A percentile compares a stretch with the other conserved stretches of the same genome.
Evolutionary conservation across 73 alveolate genomes (phyloP).

Genomic region (Paramecium sexaurelia): DNA sequence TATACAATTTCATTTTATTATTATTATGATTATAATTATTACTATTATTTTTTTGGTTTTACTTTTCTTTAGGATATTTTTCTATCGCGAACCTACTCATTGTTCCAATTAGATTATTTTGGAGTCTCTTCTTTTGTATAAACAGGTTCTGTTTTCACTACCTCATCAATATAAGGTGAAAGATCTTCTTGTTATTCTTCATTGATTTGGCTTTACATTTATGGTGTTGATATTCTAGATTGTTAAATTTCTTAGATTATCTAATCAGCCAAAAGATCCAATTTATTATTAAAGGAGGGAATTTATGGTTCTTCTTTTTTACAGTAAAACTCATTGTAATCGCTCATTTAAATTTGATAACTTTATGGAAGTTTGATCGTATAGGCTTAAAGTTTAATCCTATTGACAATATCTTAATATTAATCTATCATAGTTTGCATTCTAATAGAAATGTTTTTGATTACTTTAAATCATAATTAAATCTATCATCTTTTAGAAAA

Average conservation of each 20-base stretch:
- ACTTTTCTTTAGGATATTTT: background rate
- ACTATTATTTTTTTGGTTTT: background rate
- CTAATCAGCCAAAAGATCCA: background rate
- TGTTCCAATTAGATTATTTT: background rate
- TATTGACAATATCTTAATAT: conserved; percentile 9
- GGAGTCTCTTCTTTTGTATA: background rate
- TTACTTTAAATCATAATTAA: background rate
- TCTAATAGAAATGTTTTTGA: background rate
- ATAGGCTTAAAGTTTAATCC: background rate
- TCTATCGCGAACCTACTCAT: background rate
- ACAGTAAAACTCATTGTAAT: background rate
- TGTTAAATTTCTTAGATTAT: background rate
- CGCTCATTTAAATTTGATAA: background rate
- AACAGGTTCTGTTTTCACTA: background rate
- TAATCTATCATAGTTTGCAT: conserved; percentile 15
- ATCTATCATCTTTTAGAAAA: conserved; percentile 2
- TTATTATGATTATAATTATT: background rate
- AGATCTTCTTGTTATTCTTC: background rate
- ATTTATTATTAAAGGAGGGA: background rate
- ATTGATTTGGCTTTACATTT: background rate
- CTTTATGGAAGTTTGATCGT: background rate
- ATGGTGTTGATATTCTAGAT: background rate
- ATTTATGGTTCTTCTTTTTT: background rate
- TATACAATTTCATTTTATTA: background rate
- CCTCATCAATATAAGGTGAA: background rate